phyloP scores from a whole-genome alignment of 2,329 filamentous ascomycete species.

The Epicoccum nigrum region DNA sequence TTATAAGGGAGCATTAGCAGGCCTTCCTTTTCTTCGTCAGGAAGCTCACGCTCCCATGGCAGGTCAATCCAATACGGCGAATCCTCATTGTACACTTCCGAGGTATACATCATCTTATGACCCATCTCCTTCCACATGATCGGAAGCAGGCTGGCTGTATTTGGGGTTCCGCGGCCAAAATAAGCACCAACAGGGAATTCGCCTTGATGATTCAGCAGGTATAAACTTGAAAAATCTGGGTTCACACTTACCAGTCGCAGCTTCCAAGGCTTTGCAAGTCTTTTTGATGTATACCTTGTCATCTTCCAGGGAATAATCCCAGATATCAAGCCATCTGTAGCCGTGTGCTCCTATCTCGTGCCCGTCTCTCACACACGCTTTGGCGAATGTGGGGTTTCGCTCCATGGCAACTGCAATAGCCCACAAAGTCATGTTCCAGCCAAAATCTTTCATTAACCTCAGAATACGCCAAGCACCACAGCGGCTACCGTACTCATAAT shows the following conservation, averaged over 20 bases:
- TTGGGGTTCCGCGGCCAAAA: slow-evolving; percentile 56
- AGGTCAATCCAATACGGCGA: slow-evolving; percentile 63
- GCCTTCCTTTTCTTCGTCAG: slow-evolving; percentile 48
- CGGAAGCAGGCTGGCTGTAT: slow-evolving; percentile 57
- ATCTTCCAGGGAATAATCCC: slow-evolving; percentile 53
- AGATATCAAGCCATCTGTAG: slow-evolving; percentile 59
- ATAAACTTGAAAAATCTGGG: slow-evolving; percentile 18
- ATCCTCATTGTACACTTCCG: slow-evolving; percentile 62
- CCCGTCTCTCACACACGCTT: slow-evolving; percentile 55
- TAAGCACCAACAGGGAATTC: slow-evolving; percentile 58
- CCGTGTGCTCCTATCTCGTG: slow-evolving; percentile 60
- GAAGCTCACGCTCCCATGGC: slow-evolving; percentile 53
- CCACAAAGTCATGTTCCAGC: slow-evolving; percentile 59
- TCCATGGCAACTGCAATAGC: slow-evolving; percentile 58
- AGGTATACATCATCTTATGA: slow-evolving; percentile 56
- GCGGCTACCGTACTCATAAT: slow-evolving; percentile 60
- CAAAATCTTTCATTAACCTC: slow-evolving; percentile 55
- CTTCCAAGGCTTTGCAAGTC: slow-evolving; percentile 51
- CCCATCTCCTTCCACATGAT: slow-evolving; percentile 58
- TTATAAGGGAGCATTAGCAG: slow-evolving; percentile 2
- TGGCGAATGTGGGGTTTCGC: slow-evolving; percentile 55
- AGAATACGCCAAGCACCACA: slow-evolving; percentile 59
- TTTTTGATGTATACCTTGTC: slow-evolving; percentile 57
- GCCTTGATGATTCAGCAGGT: slow-evolving; percentile 35
- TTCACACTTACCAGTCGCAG: slow-evolving; percentile 31